Evolutionary conservation across 352 stramenopile genomes (phyloP).

Genomic region (Globisporangium barbulae): DNA sequence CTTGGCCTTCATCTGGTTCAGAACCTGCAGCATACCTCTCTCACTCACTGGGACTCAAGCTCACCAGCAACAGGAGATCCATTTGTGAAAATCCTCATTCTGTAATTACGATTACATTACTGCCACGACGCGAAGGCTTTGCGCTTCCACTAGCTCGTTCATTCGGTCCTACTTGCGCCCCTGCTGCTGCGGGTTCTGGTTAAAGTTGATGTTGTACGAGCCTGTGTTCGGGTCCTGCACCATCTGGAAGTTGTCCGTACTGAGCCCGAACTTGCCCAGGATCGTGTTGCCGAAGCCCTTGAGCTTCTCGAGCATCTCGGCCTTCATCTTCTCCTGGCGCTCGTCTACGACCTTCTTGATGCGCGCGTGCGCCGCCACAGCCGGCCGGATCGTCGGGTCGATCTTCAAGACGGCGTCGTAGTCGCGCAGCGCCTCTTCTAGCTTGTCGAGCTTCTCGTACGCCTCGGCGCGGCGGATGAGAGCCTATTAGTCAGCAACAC

Average conservation of each 20-base stretch:
- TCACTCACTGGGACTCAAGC: too few relatives aligned
- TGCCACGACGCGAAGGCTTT: neutral
- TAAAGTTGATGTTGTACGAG: conserved; percentile 97
- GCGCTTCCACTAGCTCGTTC: neutral
- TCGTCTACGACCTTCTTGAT: conserved; percentile 92
- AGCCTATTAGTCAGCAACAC: conserved; percentile 26
- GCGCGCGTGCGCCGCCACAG: conserved; percentile 54
- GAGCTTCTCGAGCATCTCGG: conserved; percentile 95
- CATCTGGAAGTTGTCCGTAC: conserved; percentile 99
- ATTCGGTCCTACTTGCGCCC: conserved; percentile 1
- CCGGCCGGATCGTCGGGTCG: conserved; percentile 75
- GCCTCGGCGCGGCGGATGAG: conserved; percentile 91
- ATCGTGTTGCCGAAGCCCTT: conserved; percentile 99
- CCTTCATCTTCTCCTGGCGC: conserved; percentile 98
- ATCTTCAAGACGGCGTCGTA: conserved; percentile 92
- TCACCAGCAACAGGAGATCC: too few relatives aligned
- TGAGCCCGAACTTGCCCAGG: conserved; percentile 98
- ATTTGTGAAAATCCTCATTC: neutral
- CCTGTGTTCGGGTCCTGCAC: conserved; percentile 96
- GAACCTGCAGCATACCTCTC: too few relatives aligned
- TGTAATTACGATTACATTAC: neutral
- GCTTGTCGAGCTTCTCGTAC: conserved; percentile 91
- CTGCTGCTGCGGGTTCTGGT: conserved; percentile 43
- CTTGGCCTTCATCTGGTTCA: too few relatives aligned
- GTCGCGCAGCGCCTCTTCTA: conserved; percentile 92